Conservation (phyloP, 495 filamentous ascomycete species). For the Tuber aestivum region DNA sequence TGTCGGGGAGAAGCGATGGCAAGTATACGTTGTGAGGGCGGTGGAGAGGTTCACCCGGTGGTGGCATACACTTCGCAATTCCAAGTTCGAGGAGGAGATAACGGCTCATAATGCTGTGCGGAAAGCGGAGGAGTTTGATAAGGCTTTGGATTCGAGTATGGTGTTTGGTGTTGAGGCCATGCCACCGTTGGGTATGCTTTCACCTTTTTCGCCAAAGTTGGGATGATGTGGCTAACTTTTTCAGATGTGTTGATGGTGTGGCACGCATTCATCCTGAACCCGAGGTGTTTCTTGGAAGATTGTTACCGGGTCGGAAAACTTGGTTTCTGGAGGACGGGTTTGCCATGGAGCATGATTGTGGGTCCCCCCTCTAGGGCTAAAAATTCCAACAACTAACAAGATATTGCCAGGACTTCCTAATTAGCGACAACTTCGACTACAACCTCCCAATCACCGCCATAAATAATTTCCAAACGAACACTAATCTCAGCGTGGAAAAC, state of each 20-base stretch:
- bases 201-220: neutral
- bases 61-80: neutral
- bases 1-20: neutral
- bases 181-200: neutral
- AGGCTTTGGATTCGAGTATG: neutral
- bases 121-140: neutral
- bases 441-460: neutral
- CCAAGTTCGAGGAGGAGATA: neutral
- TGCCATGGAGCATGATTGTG: conserved; percentile 61
- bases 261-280: conserved; percentile 80
- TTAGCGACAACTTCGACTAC: neutral
- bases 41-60: neutral
- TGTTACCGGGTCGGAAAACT: conserved; percentile 57
- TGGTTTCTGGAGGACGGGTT: conserved; percentile 57
- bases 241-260: conserved; percentile 79
- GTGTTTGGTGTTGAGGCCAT: neutral
- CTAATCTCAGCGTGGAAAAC: neutral
- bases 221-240: neutral
- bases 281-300: conserved; percentile 68
- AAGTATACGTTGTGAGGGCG: conserved; percentile 2
- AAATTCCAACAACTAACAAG: neutral
- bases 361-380: neutral
- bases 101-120: neutral
- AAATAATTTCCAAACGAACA: neutral
- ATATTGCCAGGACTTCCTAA: neutral